A percentile compares a stretch with the other conserved stretches of the same genome.
Evolutionary conservation across 495 filamentous ascomycete species (phyloP).

Genomic region (Rhizodiscina lignyota): DNA sequence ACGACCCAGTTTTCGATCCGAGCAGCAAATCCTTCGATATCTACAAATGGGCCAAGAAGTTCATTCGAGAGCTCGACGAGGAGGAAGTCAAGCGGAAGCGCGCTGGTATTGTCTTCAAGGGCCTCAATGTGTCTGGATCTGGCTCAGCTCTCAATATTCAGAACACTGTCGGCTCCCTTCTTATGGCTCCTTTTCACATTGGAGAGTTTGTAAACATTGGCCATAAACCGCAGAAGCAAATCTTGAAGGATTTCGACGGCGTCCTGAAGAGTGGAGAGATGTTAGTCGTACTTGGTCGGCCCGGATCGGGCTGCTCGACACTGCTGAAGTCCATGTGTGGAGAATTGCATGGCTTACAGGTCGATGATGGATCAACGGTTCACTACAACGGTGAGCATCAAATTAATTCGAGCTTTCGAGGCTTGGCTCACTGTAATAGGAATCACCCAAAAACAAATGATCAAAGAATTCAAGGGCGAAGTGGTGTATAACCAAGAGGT

Average conservation of each 20-base stretch:
- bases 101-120: no score
- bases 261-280: constrained; percentile 2
- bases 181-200: not conserved
- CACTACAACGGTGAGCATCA: no score
- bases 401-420: no score
- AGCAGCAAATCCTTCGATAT: no score
- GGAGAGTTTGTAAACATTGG: not conserved
- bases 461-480: constrained; percentile 2
- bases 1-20: no score
- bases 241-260: constrained; percentile 1
- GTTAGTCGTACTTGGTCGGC: constrained; percentile 2
- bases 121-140: not conserved
- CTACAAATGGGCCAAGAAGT: no score
- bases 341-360: constrained; percentile 2
- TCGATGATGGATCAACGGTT: constrained; percentile 4
- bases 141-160: not conserved
- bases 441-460: constrained; percentile 11
- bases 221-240: constrained; percentile 1
- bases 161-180: not conserved
- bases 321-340: constrained; percentile 3
- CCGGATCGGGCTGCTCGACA: constrained; percentile 3
- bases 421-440: no score
- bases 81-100: no score
- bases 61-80: no score
- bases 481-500: constrained; percentile 4